Evolutionary conservation across 345 rosid species (phyloP), one percentile per base, ranked within the genome.

Genomic region (Ceriops zippeliana): DNA sequence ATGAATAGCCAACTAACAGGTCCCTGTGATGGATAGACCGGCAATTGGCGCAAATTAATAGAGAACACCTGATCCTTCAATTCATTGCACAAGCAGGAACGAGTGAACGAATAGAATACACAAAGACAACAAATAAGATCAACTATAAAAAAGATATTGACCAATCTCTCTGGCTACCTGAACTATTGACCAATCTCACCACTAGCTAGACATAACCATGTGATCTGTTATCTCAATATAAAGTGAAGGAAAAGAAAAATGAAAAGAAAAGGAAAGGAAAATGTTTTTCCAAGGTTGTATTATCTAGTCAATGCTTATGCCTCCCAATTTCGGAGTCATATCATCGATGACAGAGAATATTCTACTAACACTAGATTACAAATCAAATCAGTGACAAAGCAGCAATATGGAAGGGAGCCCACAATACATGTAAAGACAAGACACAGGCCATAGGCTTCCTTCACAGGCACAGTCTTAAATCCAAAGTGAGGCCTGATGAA

Each of bases 401-500:
- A 54, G 28, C 27, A 6, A 54, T n/a, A 53, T 20, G 19, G 58
- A 53, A 53, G 27, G 8, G 13, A 37, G 11, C 1, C 42, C 9
- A 2, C 9, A 37, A 2, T 7, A 2, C 46, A 38, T 10, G 46
- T 10, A 38, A 38, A 9, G 46, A 2, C 30, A 54, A 1, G 15
- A n/a, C 27, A n/a, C 7, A 56, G 59, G 6, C 37, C 37, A 0
- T 6, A 46, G 5, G n/a, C 37, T 47, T 28, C 21, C 38, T 66
- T 81, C 74, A 89, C 64, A 87, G 87, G 27, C 93, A 73, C 84
- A 92, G 79, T 85, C 86, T 90, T 74, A 92, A 82, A 80, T 92
- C 95, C 80, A 92, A 66, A 58, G 81, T 63, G 58, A 85, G 78
- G 32, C 47, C 70, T 15, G 88, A 78, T 19, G 85, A 76, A 69